A percentile compares a stretch with the other conserved stretches of the same genome.
Conservation (phyloP, 2,329 filamentous ascomycete genomes). For the Corniculantispora saksenae region DNA sequence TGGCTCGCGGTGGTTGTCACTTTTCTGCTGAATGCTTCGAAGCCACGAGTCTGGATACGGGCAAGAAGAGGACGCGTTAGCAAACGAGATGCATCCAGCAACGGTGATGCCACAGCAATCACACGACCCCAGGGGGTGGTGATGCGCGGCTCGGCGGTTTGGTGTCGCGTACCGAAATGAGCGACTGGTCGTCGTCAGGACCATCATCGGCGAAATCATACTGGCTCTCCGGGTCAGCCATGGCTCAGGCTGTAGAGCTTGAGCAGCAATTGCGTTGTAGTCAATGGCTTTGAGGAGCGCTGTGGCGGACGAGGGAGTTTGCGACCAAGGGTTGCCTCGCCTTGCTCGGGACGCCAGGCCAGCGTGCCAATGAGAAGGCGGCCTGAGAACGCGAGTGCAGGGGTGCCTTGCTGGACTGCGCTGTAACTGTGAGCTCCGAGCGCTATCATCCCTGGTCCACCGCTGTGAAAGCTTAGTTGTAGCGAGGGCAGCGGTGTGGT, state of each 20-base stretch:
- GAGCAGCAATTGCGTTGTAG: constrained; percentile 12
- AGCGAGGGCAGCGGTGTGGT: not conserved
- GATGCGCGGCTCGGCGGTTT: not conserved
- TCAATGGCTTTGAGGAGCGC: constrained; percentile 6
- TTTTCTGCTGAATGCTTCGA: constrained; percentile 92
- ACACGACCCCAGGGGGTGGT: constrained; percentile 32
- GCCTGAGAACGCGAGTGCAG: not conserved
- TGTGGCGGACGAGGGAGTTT: constrained; percentile 9
- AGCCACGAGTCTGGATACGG: constrained; percentile 68
- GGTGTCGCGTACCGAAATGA: constrained; percentile 40
- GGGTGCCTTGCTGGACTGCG: not conserved
- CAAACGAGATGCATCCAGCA: constrained; percentile 6
- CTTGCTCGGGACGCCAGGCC: not conserved
- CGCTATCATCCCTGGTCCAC: not conserved
- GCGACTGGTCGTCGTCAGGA: constrained; percentile 48
- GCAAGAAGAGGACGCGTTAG: constrained; percentile 6
- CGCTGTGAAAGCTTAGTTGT: not conserved
- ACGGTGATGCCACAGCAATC: constrained; percentile 22
- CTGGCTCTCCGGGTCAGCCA: constrained; percentile 45
- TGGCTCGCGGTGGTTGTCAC: constrained; percentile 91
- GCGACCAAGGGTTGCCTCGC: constrained; percentile 9
- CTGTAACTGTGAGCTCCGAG: not conserved
- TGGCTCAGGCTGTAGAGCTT: constrained; percentile 29
- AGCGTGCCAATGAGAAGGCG: constrained; percentile 10
- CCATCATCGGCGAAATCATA: constrained; percentile 50